Evolutionary conservation across 257 asterid genomes (phyloP).

Genomic region (Jacaranda mimosifolia): DNA sequence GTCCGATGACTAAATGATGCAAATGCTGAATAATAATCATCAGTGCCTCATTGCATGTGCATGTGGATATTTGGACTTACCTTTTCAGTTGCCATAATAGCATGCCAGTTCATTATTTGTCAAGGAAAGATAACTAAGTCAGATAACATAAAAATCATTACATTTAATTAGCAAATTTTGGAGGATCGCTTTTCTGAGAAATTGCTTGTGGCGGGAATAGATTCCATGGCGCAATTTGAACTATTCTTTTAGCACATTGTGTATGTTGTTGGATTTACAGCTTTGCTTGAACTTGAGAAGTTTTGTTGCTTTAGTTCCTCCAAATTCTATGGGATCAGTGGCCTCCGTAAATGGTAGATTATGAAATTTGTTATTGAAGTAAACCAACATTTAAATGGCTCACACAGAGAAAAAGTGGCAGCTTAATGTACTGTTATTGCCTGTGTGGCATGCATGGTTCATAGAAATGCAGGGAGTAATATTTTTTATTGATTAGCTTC

Average conservation of each 20-base stretch:
- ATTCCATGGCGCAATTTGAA: neutral
- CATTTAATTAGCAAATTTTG: neutral
- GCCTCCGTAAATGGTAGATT: neutral
- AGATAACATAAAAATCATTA: neutral
- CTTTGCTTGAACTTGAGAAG: conserved; percentile 2
- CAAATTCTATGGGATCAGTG: neutral
- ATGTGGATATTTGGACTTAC: conserved; percentile 4
- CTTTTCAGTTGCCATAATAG: neutral
- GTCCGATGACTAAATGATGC: neutral
- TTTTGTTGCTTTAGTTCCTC: conserved; percentile 9
- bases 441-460: neutral
- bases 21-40: neutral
- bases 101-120: neutral
- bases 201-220: neutral
- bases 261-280: neutral
- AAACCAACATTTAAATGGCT: neutral
- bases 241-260: neutral
- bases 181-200: neutral
- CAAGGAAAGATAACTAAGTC: conserved; percentile 2
- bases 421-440: neutral
- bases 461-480: neutral
- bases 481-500: neutral
- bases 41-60: neutral
- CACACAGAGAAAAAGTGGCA: neutral
- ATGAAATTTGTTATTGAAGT: conserved; percentile 12